Evolutionary conservation across 345 rosid species (phyloP).

Genomic region (Salix caprea): DNA sequence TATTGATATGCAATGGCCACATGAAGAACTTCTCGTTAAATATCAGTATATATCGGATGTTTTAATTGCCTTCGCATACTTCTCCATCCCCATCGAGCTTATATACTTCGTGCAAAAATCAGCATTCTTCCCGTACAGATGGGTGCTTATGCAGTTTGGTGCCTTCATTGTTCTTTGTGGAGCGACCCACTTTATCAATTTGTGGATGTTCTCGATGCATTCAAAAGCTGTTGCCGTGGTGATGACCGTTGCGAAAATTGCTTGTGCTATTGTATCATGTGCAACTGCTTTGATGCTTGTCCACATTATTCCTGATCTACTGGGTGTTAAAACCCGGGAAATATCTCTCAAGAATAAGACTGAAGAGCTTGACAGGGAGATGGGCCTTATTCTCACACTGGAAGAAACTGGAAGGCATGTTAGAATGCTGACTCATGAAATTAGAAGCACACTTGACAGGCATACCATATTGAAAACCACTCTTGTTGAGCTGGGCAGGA

Average conservation of each 20-base stretch:
- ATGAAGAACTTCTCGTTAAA: constrained; percentile 70
- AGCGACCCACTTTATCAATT: constrained; percentile 82
- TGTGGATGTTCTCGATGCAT: constrained; percentile 80
- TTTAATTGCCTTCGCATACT: constrained; percentile 82
- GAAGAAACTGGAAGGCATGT: constrained; percentile 95
- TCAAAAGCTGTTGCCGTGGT: constrained; percentile 77
- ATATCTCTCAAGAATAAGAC: constrained; percentile 71
- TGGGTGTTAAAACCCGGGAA: constrained; percentile 81
- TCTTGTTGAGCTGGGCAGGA: constrained; percentile 84
- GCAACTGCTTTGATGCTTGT: constrained; percentile 85
- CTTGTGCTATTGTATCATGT: constrained; percentile 87
- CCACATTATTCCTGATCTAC: constrained; percentile 83
- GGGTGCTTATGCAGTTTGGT: constrained; percentile 97
- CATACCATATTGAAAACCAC: constrained; percentile 80
- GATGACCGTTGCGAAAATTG: constrained; percentile 73
- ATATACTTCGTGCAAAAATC: constrained; percentile 85
- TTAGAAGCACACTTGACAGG: constrained; percentile 84
- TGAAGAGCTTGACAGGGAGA: constrained; percentile 84
- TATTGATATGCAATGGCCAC: constrained; percentile 64
- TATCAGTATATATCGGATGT: constrained; percentile 92
- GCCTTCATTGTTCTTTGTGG: constrained; percentile 94
- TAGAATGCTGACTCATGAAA: constrained; percentile 93
- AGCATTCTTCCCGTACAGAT: constrained; percentile 85
- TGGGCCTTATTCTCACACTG: constrained; percentile 83
- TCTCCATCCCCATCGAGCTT: constrained; percentile 87